Evolutionary conservation across 1,284 basidiomycete species (phyloP).

Genomic region (Meripilus lineatus): DNA sequence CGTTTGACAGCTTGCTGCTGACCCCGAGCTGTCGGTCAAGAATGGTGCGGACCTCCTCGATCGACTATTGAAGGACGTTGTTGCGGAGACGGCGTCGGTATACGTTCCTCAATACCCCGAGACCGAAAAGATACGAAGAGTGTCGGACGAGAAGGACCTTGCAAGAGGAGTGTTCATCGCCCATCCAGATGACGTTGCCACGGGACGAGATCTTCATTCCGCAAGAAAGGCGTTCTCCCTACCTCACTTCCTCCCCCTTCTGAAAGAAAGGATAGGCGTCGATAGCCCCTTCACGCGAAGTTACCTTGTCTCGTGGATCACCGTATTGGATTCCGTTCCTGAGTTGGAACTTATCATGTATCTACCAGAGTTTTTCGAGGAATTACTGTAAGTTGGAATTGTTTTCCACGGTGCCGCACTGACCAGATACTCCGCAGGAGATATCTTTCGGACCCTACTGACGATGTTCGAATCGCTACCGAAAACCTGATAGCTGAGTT

Average conservation of each 20-base stretch:
- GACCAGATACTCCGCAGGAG: constrained; percentile 47
- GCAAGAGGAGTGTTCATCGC: constrained; percentile 50
- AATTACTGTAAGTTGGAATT: constrained; percentile 68
- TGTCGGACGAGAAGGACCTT: constrained; percentile 29
- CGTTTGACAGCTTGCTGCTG: constrained; percentile 78
- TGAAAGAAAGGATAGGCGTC: constrained; percentile 92
- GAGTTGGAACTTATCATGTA: constrained; percentile 94
- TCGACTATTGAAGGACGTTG: constrained; percentile 95
- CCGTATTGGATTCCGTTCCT: constrained; percentile 93
- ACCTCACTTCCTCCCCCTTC: constrained; percentile 90
- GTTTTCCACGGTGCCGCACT: neutral
- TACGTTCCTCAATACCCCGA: constrained; percentile 91
- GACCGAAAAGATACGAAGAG: constrained; percentile 59
- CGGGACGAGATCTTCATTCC: constrained; percentile 36
- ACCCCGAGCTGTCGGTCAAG: constrained; percentile 95
- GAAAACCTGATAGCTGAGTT: constrained; percentile 93
- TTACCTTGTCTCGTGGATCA: constrained; percentile 96
- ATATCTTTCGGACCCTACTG: constrained; percentile 93
- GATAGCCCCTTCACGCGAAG: constrained; percentile 94
- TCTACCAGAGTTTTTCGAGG: constrained; percentile 93
- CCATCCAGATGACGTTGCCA: constrained; percentile 51
- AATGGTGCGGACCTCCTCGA: constrained; percentile 99
- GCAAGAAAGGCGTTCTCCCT: constrained; percentile 87
- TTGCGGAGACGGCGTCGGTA: constrained; percentile 92
- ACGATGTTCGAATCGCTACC: constrained; percentile 90